A percentile compares a stretch with the other conserved stretches of the same genome.
These are phyloP conservation scores for Tricharina praecox DNA, from an alignment of 495 filamentous ascomycete genomes.

Conservation along the genomic window DNA sequence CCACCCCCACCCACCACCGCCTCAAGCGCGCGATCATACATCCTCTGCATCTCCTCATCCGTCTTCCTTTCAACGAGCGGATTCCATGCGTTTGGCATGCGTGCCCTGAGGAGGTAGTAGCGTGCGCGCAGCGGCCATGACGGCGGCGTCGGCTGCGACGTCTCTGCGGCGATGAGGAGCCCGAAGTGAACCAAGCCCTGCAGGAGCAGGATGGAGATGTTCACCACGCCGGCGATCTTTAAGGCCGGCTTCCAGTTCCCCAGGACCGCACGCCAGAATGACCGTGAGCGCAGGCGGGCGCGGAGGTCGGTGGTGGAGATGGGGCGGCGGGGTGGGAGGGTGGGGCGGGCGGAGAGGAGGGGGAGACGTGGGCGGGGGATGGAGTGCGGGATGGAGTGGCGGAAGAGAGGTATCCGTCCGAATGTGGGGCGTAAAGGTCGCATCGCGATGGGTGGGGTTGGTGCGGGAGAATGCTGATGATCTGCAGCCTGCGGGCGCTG, in stretches of 20 bases:
- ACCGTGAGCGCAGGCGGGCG: background rate
- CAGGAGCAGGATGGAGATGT: background rate
- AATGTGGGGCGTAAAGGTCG: too few species aligned
- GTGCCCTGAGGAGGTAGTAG: background rate
- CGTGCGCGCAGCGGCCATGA: background rate
- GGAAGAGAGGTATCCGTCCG: too few species aligned
- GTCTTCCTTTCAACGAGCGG: background rate
- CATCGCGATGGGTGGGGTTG: background rate
- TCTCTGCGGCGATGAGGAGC: background rate
- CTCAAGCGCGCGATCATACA: background rate
- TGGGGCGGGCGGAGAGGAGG: background rate
- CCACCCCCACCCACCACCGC: background rate
- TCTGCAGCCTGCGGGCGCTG: background rate
- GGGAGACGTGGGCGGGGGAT: background rate
- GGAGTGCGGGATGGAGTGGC: background rate
- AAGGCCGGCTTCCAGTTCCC: background rate
- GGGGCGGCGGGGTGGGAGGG: constrained; percentile 1
- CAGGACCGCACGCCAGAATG: background rate
- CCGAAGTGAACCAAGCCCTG: background rate
- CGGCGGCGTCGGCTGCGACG: background rate
- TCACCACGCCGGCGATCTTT: background rate
- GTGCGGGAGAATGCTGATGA: background rate
- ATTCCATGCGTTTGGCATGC: background rate
- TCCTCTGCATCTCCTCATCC: background rate
- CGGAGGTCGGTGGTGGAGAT: background rate